Evolutionary conservation across 306 rosid species (phyloP).

Genomic region (Prinsepia uniflora): DNA sequence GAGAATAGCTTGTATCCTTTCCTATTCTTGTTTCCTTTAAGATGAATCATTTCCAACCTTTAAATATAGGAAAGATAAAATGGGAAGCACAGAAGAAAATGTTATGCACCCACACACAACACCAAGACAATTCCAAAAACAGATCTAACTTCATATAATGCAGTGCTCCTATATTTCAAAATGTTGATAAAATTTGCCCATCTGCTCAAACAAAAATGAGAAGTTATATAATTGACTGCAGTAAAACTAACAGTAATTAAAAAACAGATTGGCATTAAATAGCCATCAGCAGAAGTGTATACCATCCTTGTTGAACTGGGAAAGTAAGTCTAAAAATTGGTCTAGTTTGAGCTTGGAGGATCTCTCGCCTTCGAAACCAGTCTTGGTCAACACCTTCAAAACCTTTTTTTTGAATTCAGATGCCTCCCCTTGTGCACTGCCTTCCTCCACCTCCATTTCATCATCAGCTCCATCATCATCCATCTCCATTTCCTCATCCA

Average conservation of each 20-base stretch:
- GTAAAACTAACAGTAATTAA: background rate
- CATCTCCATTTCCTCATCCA: constrained; percentile 48
- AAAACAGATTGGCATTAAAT: background rate
- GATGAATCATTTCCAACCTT: background rate
- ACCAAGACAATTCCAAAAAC: background rate
- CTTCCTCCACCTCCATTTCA: constrained; percentile 60
- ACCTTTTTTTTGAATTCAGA: constrained; percentile 85
- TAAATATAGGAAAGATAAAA: background rate
- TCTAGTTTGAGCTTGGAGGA: constrained; percentile 79
- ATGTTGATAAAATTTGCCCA: constrained; percentile 94
- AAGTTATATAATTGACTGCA: constrained; percentile 23
- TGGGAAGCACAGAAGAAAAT: background rate
- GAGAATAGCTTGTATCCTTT: background rate
- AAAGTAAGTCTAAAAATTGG: constrained; percentile 68
- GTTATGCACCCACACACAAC: background rate
- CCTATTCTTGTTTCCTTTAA: background rate
- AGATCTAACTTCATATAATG: constrained; percentile 79
- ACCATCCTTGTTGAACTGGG: constrained; percentile 78
- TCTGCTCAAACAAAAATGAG: constrained; percentile 45
- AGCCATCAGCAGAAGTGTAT: constrained; percentile 60
- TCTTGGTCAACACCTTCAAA: constrained; percentile 63
- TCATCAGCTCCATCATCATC: constrained; percentile 52
- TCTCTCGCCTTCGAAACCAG: constrained; percentile 82
- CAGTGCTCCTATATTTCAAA: constrained; percentile 78
- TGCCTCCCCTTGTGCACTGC: constrained; percentile 45